These are phyloP conservation scores for Otatea glauca DNA, from an alignment of 176 grass and related monocot genomes.

Conservation along the genomic window DNA sequence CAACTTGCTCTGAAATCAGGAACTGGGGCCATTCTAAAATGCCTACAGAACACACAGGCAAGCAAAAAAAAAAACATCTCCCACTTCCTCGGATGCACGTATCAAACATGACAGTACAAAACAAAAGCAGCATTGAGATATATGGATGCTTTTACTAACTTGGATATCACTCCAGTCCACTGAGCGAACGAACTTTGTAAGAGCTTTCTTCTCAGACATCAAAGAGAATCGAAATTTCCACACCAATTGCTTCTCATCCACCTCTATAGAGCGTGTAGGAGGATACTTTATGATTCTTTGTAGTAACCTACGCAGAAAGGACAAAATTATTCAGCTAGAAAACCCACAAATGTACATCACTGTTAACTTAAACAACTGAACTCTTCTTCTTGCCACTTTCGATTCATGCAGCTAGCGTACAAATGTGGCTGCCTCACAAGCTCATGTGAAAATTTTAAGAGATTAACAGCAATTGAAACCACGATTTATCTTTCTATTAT, in stretches of 20 bases:
- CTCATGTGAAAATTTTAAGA: conserved; percentile 14
- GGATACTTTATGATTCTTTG: conserved; percentile 87
- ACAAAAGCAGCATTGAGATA: conserved; percentile 18
- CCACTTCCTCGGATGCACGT: not conserved
- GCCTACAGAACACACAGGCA: not conserved
- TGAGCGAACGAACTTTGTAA: conserved; percentile 72
- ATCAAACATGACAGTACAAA: conserved; percentile 21
- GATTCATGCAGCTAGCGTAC: conserved; percentile 26
- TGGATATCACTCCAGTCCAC: conserved; percentile 96
- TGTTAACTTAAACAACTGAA: not conserved
- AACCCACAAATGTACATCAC: not conserved
- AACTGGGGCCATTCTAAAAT: not conserved
- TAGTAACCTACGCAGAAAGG: conserved; percentile 50
- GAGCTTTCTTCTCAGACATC: conserved; percentile 96
- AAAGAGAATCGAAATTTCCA: conserved; percentile 98
- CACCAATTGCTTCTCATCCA: conserved; percentile 80
- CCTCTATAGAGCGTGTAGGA: conserved; percentile 67
- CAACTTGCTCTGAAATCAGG: not conserved
- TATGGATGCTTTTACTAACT: conserved; percentile 43
- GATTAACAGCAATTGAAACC: conserved; percentile 20
- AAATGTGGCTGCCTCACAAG: conserved; percentile 16
- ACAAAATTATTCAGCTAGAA: conserved; percentile 40
- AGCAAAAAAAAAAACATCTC: not conserved
- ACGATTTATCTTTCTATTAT: conserved; percentile 22
- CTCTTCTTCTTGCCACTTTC: conserved; percentile 17